phyloP scores from a whole-genome alignment of 768 basidiomycete genomes.

The Cystofilobasidium capitatum region DNA sequence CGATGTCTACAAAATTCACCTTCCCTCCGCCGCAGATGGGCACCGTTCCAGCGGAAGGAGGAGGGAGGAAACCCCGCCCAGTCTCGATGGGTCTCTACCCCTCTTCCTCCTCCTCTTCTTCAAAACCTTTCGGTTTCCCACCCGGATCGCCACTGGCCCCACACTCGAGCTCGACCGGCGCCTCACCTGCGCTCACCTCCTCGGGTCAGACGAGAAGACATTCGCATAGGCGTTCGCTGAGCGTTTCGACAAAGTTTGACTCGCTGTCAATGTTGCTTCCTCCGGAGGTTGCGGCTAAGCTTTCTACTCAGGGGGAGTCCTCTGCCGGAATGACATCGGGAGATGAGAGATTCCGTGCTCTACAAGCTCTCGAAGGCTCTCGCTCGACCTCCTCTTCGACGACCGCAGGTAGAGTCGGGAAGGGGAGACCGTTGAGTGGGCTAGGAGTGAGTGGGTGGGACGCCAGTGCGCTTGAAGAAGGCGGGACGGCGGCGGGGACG shows the following conservation, averaged over 20 bases:
- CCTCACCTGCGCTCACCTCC: not conserved
- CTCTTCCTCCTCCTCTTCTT: not conserved
- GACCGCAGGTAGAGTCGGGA: slow-evolving; percentile 38
- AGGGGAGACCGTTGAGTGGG: not conserved
- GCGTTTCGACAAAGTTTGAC: slow-evolving; percentile 79
- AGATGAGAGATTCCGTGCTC: slow-evolving; percentile 68
- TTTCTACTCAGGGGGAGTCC: slow-evolving; percentile 54
- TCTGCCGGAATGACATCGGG: slow-evolving; percentile 52
- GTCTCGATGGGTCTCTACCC: not conserved
- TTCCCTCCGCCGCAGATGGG: not conserved
- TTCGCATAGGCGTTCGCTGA: slow-evolving; percentile 65
- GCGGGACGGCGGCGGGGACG: not conserved
- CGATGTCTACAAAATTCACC: slow-evolving; percentile 8
- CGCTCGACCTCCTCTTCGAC: slow-evolving; percentile 43
- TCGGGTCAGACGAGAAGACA: not conserved
- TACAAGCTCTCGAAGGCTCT: slow-evolving; percentile 67
- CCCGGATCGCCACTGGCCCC: not conserved
- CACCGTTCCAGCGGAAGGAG: not conserved
- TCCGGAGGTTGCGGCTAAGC: slow-evolving; percentile 54
- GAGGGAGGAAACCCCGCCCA: not conserved
- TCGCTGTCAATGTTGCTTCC: slow-evolving; percentile 76
- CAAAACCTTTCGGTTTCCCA: not conserved
- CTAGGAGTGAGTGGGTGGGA: slow-evolving; percentile 16
- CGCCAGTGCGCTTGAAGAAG: not conserved
- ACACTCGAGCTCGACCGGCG: not conserved